These are phyloP conservation scores for Cutaneotrichosporon mucoides DNA, from an alignment of 1,284 basidiomycete species.

Conservation along the genomic window DNA sequence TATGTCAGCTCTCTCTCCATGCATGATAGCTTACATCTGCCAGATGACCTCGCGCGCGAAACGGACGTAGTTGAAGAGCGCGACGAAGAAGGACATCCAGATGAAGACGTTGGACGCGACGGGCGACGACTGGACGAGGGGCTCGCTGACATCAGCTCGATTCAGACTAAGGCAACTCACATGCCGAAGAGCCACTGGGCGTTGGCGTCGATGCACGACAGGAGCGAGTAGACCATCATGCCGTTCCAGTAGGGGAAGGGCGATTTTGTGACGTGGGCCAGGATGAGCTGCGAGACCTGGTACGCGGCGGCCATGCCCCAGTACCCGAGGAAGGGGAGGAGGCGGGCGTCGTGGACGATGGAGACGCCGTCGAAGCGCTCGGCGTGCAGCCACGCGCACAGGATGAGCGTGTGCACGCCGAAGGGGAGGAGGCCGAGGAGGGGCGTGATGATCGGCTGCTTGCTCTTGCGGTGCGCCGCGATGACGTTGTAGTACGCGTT, in stretches of 20 bases:
- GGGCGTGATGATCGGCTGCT: constrained; percentile 56
- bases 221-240: constrained; percentile 74
- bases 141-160: constrained; percentile 21
- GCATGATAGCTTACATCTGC: constrained; percentile 57
- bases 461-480: constrained; percentile 52
- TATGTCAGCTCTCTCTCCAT: neutral
- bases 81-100: constrained; percentile 54
- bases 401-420: constrained; percentile 62
- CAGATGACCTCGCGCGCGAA: constrained; percentile 76
- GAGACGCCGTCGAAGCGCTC: constrained; percentile 56
- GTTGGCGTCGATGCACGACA: constrained; percentile 80
- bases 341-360: constrained; percentile 56
- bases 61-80: constrained; percentile 67
- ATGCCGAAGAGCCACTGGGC: constrained; percentile 62
- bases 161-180: constrained; percentile 51
- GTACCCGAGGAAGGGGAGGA: constrained; percentile 80
- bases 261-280: constrained; percentile 83
- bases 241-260: constrained; percentile 84
- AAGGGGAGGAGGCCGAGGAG: constrained; percentile 77
- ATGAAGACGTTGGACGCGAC: constrained; percentile 63
- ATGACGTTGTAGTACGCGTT: constrained; percentile 76
- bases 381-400: constrained; percentile 71
- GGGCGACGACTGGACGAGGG: constrained; percentile 48
- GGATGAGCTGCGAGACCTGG: constrained; percentile 81
- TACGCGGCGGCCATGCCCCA: constrained; percentile 74